Evolutionary conservation across 768 basidiomycete genomes (phyloP), one percentile per base, ranked within the genome.

Genomic region (Mrakia hoshinonis): DNA sequence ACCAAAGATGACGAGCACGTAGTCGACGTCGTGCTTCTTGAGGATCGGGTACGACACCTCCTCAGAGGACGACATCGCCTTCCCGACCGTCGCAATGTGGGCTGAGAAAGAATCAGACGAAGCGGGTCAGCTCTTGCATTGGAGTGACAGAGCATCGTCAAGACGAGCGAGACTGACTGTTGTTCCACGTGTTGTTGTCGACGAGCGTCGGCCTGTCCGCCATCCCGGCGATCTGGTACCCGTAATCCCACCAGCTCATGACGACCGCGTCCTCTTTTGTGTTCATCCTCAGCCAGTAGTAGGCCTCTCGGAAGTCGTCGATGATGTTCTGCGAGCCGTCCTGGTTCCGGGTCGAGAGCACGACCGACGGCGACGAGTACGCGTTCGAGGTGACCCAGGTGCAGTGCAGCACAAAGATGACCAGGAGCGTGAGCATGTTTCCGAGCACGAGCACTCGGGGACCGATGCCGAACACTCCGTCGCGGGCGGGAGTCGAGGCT

Each of bases 231-330:
- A 98, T 97, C 80, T 98, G 95, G 79, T 99, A 98, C 36, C 95
- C 96, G 75, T 98, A 99, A 81, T 98, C 96, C 96, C 96, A 98
- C 96, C 96, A 99, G 73, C 89, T 91, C 92, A 95, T 94, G 31
- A 98, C 88, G 39, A 98, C 94, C 6, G 92, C 87, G 73, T 91
- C 88, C 79, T 92, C 83, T 6, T 89, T 84, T 2, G 96, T 99
- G 81, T 98, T 99, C 81, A 94, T 89, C 66, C 96, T 84, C 61
- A 99, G 80, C 96, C 96, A 99, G 78, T 98, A 97, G 80, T 99
- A 98, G 15, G 96, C 96, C 82, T 98, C 96, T 71, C 96, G 85
- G 87, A 97, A 99, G 79, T 99, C 96, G 77, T 99, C 96, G 76
- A 99, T 98, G 76, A 98, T 90, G 79, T 92, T 87, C 77, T 91